A percentile compares a stretch with the other conserved stretches of the same genome.
These are phyloP conservation scores for Lupinus albus DNA, from an alignment of 306 rosid genomes.

Conservation along the genomic window DNA sequence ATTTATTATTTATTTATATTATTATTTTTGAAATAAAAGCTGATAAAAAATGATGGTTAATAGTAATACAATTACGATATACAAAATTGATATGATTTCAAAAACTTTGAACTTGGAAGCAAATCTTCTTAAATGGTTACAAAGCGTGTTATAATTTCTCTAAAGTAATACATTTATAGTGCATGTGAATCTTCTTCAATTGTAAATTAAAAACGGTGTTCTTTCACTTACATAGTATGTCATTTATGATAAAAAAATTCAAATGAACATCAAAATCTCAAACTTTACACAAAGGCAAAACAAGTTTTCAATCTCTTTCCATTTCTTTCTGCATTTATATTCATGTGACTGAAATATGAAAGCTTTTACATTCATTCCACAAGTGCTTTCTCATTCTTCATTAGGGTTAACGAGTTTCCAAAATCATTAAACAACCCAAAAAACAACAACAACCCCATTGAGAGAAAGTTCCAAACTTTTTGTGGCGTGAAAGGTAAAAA, in stretches of 20 bases:
- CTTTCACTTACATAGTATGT: not conserved
- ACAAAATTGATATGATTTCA: no score
- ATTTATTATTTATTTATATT: no score
- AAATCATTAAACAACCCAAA: conserved; percentile 22
- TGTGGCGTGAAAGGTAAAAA: not conserved
- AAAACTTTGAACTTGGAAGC: no score
- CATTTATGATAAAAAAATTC: not conserved
- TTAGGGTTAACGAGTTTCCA: conserved; percentile 44
- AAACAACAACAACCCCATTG: conserved; percentile 4
- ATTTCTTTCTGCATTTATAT: conserved; percentile 19
- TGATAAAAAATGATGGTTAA: no score
- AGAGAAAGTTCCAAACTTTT: not conserved
- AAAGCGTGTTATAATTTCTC: no score
- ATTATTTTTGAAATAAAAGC: no score
- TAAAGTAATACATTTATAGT: no score
- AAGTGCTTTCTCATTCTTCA: conserved; percentile 17
- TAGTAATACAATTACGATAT: no score
- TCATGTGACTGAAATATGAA: conserved; percentile 20
- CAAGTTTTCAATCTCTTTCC: conserved; percentile 1
- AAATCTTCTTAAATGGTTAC: no score
- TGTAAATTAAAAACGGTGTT: no score
- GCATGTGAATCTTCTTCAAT: no score
- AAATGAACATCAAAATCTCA: not conserved
- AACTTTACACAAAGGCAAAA: conserved; percentile 19
- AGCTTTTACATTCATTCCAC: conserved; percentile 3